Evolutionary conservation across 768 basidiomycete genomes (phyloP).

Genomic region (Lactarius sp.): DNA sequence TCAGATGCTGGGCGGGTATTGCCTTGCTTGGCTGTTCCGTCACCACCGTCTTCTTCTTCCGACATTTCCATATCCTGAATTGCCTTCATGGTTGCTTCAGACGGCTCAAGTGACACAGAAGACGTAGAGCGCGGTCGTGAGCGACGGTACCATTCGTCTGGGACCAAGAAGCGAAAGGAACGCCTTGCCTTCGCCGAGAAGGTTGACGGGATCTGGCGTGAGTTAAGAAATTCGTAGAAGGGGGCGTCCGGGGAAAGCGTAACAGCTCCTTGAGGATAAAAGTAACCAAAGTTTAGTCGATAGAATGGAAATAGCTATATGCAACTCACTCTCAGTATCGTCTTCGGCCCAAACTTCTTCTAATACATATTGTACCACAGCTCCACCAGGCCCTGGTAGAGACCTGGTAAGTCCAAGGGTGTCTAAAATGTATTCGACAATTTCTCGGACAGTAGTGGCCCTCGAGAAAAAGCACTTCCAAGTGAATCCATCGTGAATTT

Average conservation of each 20-base stretch:
- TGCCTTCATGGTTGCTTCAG: conserved; percentile 46
- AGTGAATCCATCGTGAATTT: conserved; percentile 67
- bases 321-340: conserved; percentile 48
- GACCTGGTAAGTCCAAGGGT: conserved; percentile 68
- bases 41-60: conserved; percentile 40
- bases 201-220: conserved; percentile 39
- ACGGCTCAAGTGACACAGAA: conserved; percentile 43
- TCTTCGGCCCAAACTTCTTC: conserved; percentile 61
- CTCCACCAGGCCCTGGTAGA: conserved; percentile 63
- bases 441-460: conserved; percentile 49
- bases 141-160: conserved; percentile 76
- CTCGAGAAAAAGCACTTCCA: conserved; percentile 64
- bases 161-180: conserved; percentile 60
- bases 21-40: conserved; percentile 59
- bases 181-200: conserved; percentile 42
- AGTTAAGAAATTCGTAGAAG: conserved; percentile 41
- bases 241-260: conserved; percentile 41
- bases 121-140: conserved; percentile 53
- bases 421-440: conserved; percentile 46
- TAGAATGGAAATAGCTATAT: neutral
- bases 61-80: conserved; percentile 47
- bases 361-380: conserved; percentile 63
- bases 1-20: conserved; percentile 33
- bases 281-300: neutral
- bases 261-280: conserved; percentile 36